phyloP scores from a whole-genome alignment of 331 rosid species.

The Malus hybrid region DNA sequence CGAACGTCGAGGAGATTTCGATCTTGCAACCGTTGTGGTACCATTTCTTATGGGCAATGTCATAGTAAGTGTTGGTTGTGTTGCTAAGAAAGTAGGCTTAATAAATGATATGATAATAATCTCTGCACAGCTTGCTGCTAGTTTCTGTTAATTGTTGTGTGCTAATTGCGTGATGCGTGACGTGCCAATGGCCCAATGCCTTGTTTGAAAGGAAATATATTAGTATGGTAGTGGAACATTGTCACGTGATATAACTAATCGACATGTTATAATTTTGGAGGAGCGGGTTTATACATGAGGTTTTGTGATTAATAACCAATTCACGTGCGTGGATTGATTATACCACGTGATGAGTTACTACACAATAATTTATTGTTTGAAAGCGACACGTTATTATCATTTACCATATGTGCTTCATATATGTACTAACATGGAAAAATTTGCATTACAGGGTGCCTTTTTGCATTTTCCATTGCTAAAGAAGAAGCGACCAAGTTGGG shows the following conservation, averaged over 20 bases:
- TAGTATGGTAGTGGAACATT: background rate
- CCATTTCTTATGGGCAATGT: background rate
- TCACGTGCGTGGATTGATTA: background rate
- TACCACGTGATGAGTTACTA: background rate
- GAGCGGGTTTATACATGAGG: background rate
- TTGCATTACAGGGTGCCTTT: conserved; percentile 48
- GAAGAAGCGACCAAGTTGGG: conserved; percentile 85
- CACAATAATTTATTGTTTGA: background rate
- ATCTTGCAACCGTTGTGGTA: background rate
- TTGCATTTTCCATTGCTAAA: conserved; percentile 73
- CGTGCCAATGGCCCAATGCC: background rate
- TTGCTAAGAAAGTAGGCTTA: background rate
- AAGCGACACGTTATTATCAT: background rate
- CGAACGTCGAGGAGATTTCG: background rate
- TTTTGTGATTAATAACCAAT: background rate
- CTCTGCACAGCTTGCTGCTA: background rate
- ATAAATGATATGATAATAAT: background rate
- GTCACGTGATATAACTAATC: background rate
- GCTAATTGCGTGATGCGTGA: background rate
- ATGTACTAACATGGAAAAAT: conserved; percentile 3
- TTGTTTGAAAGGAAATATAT: background rate
- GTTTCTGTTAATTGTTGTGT: background rate
- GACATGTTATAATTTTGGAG: no score
- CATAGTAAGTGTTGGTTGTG: background rate
- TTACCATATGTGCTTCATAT: background rate